These are phyloP conservation scores for Adansonia digitata DNA, from an alignment of 345 rosid species.

Conservation along the genomic window DNA sequence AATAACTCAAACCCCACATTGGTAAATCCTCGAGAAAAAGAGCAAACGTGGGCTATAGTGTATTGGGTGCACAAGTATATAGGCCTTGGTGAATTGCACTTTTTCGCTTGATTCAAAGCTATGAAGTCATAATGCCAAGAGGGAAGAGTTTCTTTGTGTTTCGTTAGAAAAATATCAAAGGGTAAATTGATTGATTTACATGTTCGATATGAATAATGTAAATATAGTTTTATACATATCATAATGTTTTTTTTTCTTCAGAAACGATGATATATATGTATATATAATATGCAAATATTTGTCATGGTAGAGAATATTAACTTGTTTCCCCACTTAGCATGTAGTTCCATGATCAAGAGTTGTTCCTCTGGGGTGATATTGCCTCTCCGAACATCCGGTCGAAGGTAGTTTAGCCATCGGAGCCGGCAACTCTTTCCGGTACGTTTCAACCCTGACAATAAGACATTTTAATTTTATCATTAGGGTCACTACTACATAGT, in stretches of 20 bases:
- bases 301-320: background rate
- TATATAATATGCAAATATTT: background rate
- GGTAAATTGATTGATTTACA: background rate
- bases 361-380: conserved; percentile 90
- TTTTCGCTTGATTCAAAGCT: background rate
- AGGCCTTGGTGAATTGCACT: background rate
- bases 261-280: background rate
- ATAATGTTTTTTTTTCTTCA: background rate
- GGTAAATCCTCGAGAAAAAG: background rate
- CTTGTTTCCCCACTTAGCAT: conserved; percentile 23
- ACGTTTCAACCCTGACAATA: conserved; percentile 65
- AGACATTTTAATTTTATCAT: background rate
- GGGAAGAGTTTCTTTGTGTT: background rate
- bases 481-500: background rate
- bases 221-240: background rate
- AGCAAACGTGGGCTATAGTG: background rate
- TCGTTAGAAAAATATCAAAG: background rate
- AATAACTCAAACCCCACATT: background rate
- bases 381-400: conserved; percentile 89
- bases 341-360: conserved; percentile 88
- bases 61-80: background rate
- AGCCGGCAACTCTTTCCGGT: conserved; percentile 99
- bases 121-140: background rate
- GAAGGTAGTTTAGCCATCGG: conserved; percentile 93
- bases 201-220: background rate